phyloP scores from a whole-genome alignment of 208 protist genomes.

The Trichomonas tenax region DNA sequence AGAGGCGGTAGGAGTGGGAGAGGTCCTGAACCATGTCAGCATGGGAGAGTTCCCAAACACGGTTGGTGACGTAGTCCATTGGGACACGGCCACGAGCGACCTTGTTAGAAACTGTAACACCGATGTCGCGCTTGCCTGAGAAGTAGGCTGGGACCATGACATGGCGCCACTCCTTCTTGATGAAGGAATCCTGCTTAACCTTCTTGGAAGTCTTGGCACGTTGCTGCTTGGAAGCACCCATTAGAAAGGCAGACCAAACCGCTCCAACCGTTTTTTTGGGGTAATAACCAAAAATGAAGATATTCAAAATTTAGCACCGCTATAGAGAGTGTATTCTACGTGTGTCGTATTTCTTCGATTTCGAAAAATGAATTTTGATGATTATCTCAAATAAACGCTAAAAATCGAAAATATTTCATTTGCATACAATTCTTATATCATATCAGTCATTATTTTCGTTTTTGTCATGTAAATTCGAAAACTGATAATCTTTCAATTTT shows the following conservation, averaged over 20 bases:
- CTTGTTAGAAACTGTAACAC: neutral
- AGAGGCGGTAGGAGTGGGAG: neutral
- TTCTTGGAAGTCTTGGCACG: neutral
- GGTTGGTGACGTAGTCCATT: neutral
- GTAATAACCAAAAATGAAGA: too few species aligned
- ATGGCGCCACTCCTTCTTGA: conserved; percentile 20
- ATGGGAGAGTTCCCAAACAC: conserved; percentile 3
- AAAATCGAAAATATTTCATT: too few species aligned
- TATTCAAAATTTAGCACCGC: too few species aligned
- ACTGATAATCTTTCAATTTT: too few species aligned
- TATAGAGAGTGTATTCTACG: too few species aligned
- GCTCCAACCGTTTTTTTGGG: neutral
- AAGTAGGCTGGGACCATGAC: conserved; percentile 14
- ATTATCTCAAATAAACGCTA: too few species aligned
- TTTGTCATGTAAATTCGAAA: too few species aligned
- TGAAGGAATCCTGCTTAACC: conserved; percentile 19
- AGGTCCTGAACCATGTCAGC: neutral
- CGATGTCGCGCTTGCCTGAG: conserved; percentile 7
- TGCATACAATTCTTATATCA: too few species aligned
- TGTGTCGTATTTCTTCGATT: too few species aligned
- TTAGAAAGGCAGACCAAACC: neutral
- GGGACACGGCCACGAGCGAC: neutral
- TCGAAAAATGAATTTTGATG: too few species aligned
- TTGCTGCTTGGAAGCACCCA: neutral
- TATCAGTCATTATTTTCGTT: too few species aligned